Percentiles rank a stretch among this genome's conserved stretches.
These are phyloP conservation scores for Hyphodiscus sp. DNA, from an alignment of 2,329 filamentous ascomycete species.

Conservation along the genomic window DNA sequence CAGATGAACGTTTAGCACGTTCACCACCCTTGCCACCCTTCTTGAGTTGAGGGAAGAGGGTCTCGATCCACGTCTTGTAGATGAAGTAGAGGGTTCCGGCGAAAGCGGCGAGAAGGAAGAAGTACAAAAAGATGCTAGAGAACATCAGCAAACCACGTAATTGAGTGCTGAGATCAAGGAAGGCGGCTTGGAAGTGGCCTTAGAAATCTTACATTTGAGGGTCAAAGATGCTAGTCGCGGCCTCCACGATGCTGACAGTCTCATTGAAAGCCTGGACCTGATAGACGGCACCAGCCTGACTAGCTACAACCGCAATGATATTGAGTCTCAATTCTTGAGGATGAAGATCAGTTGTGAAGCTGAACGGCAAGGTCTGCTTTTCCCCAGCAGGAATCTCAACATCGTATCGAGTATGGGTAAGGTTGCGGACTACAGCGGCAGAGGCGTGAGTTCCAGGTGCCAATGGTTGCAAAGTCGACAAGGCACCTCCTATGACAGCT, in stretches of 20 bases:
- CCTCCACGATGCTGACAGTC: conserved; percentile 80
- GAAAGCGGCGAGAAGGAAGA: conserved; percentile 76
- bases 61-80: conserved; percentile 96
- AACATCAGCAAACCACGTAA: conserved; percentile 15
- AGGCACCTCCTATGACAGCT: conserved; percentile 67
- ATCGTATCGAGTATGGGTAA: conserved; percentile 71
- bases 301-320: conserved; percentile 67
- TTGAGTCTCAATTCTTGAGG: conserved; percentile 81
- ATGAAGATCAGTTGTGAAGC: conserved; percentile 85
- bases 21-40: conserved; percentile 33
- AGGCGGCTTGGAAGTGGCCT: background rate
- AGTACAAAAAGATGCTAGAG: conserved; percentile 88
- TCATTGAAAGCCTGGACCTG: conserved; percentile 76
- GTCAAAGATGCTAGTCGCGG: conserved; percentile 85
- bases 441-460: conserved; percentile 41
- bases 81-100: conserved; percentile 85
- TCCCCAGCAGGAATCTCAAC: conserved; percentile 68
- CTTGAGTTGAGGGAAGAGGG: conserved; percentile 89
- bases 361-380: conserved; percentile 71
- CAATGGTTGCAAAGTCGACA: conserved; percentile 52
- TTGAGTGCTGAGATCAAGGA: background rate
- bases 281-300: conserved; percentile 61
- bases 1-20: conserved; percentile 50
- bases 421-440: conserved; percentile 68
- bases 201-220: conserved; percentile 74